Evolutionary conservation across 2,329 filamentous ascomycete genomes (phyloP), one percentile per base, ranked within the genome.

Genomic region (Epichloe sylvatica): DNA sequence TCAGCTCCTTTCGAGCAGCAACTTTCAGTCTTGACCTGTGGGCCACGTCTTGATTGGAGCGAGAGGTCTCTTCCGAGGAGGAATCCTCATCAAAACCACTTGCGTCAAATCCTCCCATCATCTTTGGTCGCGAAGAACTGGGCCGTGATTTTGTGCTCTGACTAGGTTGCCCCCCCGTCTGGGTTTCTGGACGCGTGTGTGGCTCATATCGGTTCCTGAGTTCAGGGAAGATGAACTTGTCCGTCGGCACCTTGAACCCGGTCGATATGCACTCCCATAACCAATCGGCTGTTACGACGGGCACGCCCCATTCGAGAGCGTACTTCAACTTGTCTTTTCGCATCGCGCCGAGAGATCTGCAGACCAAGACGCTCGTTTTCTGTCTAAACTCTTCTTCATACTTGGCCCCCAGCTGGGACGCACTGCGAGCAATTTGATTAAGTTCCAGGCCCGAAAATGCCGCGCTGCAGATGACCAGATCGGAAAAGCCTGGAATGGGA

Each of bases 371-470:
- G 13, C 84, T 87, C n/a, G 80, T 80, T 35, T 78, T 76, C 0
- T 77, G 70, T 3, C 81, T 83, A 41, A 97, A 76, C 47, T 81
- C 76, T 63, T 95, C 87, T 38, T 86, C 80, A 63, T 94, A 96
- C 12, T 68, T 79, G 11, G 84, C 92, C 7, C 92, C 89, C 52
- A 94, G 75, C 52, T 94, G 76, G 37, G 74, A 74, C 25, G 94
- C 75, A 2, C 84, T 73, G 64, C 87, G 89, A 21, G 84, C 83
- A 34, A 95, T 73, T 64, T 97, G 92, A 55, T 91, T 75, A 9
- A 95, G 74, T 59, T 96, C 88, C 49, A 95, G 83, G 7, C 86
- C 85, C 9, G 76, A 77, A 62, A 97, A 95, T 5, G 84, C 86
- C 2, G 89, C 87, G 1, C 85, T 88, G 63, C 84, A 88, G 49